These are phyloP conservation scores for Plasmodium gallinaceum DNA, from an alignment of 169 alveolate species.

Conservation along the genomic window DNA sequence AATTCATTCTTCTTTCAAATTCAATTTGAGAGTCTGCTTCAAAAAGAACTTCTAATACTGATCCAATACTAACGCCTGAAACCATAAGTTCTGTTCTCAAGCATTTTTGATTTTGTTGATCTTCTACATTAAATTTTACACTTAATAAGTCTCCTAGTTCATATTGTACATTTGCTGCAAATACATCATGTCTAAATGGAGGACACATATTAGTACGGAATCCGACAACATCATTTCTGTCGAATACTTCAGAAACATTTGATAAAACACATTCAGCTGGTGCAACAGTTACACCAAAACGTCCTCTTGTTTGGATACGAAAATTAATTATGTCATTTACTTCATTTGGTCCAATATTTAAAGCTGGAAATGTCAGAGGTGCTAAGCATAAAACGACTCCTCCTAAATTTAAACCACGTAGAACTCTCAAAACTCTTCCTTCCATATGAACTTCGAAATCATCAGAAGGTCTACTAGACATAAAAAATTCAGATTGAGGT, in stretches of 20 bases:
- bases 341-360: constrained; percentile 77
- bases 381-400: constrained; percentile 92
- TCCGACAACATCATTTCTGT: constrained; percentile 94
- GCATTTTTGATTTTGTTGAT: constrained; percentile 89
- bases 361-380: constrained; percentile 89
- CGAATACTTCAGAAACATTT: constrained; percentile 89
- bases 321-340: constrained; percentile 86
- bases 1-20: constrained; percentile 88
- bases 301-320: constrained; percentile 87
- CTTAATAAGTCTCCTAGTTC: constrained; percentile 87
- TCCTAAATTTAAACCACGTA: constrained; percentile 88
- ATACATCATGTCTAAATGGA: constrained; percentile 84
- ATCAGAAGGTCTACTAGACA: constrained; percentile 84
- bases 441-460: constrained; percentile 87
- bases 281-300: constrained; percentile 94
- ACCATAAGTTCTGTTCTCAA: constrained; percentile 91
- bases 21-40: constrained; percentile 90
- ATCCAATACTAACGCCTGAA: constrained; percentile 93
- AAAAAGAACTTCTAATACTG: constrained; percentile 92
- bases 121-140: constrained; percentile 86
- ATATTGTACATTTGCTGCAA: constrained; percentile 89
- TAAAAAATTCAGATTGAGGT: constrained; percentile 86
- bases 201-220: constrained; percentile 85
- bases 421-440: constrained; percentile 82
- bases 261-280: constrained; percentile 92